phyloP scores from a whole-genome alignment of 768 basidiomycete species.

The Xerocomellus intermedius region DNA sequence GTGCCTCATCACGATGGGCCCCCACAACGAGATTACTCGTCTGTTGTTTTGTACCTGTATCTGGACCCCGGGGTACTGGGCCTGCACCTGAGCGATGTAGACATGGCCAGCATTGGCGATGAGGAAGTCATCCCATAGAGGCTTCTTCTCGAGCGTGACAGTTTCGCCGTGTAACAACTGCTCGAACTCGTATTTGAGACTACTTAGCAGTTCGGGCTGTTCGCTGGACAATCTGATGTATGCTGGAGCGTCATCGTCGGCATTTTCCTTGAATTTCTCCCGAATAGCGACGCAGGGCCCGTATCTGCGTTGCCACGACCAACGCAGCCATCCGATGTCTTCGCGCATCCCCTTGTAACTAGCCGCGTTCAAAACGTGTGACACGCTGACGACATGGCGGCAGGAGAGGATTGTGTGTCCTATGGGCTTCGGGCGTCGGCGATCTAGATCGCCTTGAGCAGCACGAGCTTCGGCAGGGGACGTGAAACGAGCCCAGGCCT shows the following conservation, averaged over 20 bases:
- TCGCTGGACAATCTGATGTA: slow-evolving; percentile 51
- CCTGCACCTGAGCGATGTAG: slow-evolving; percentile 48
- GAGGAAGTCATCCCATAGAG: slow-evolving; percentile 70
- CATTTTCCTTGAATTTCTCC: slow-evolving; percentile 16
- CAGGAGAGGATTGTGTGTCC: slow-evolving; percentile 50
- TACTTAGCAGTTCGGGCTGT: slow-evolving; percentile 47
- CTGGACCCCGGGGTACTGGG: slow-evolving; percentile 36
- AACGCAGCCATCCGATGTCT: slow-evolving; percentile 48
- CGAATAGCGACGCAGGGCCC: slow-evolving; percentile 32
- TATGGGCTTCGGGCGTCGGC: slow-evolving; percentile 42
- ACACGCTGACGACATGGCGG: slow-evolving; percentile 52
- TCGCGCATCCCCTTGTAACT: slow-evolving; percentile 40
- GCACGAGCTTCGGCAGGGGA: slow-evolving; percentile 50
- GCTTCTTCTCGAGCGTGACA: slow-evolving; percentile 47
- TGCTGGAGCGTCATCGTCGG: slow-evolving; percentile 21
- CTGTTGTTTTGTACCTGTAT: slow-evolving; percentile 43
- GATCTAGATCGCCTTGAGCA: slow-evolving; percentile 49
- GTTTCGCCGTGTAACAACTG: slow-evolving; percentile 61
- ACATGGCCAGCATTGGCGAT: slow-evolving; percentile 35
- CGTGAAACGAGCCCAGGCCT: slow-evolving; percentile 56
- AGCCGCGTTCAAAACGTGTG: slow-evolving; percentile 39
- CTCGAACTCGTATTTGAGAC: slow-evolving; percentile 61
- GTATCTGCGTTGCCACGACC: slow-evolving; percentile 32
- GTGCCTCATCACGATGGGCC: slow-evolving; percentile 41
- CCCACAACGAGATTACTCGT: slow-evolving; percentile 54